Evolutionary conservation across 805 yeast species (phyloP), one percentile per base, ranked within the genome.

Genomic region (Kazachstania africana): DNA sequence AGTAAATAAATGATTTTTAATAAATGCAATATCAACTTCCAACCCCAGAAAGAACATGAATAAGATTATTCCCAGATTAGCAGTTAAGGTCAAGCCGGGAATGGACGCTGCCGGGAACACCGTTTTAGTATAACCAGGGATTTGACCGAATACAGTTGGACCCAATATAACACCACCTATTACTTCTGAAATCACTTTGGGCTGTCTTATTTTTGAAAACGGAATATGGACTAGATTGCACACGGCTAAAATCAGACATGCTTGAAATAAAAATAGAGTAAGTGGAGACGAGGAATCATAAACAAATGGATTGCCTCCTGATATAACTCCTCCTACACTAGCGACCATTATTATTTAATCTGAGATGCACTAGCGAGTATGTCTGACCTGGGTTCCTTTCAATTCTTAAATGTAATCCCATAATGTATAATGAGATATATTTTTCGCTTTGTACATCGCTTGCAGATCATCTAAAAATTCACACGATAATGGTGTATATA

Each of bases 161-260:
- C 91, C 88, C 30, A 81, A 54, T 2, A 81, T 45, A 29, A 81
- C 75, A 18, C 93, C 94, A 0, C 84, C 65, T 8, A 81, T 62
- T 29, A 81, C 91, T 46, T 81, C 94, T 5, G 87, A 82, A 36
- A 81, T 80, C 26, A 81, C 94, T 36, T 75, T 63, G 0, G 94
- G 94, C 50, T 81, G 91, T 42, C 72, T 73, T 26, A 81, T 49
- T 38, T 55, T 66, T 8, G 72, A 62, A 12, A 81, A 55, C 0
- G 85, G 83, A 24, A 62, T 59, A 47, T 78, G 75, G 6, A 81
- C 41, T 8, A 75, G 23, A 35, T 75, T 78, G 34, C 85, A 74
- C 16, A 76, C 45, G 1, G 65, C 42, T 27, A 79, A 61, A 44
- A 81, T 75, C 36, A 77, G 59, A 6, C 76, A 59, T 8, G 75